Evolutionary conservation across 2,329 filamentous ascomycete species (phyloP), one percentile per base, ranked within the genome.

Genomic region (Beauveria bassiana): DNA sequence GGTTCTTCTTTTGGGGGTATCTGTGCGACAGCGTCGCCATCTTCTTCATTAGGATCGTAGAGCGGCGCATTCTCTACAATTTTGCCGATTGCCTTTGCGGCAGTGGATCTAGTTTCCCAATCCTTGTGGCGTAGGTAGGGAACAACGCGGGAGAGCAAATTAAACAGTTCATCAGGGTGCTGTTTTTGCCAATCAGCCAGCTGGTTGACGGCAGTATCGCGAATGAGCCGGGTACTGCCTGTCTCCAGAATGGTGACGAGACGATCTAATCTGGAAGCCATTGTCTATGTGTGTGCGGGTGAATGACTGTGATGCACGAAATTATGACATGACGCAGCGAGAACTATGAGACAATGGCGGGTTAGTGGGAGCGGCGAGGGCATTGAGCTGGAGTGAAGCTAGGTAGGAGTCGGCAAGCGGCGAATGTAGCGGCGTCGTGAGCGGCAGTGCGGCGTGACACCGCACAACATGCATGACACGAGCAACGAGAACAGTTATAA

Each of bases 181-280:
- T 95, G 90, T 73, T 97, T 98, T 76, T 99, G 96, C 75, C 96
- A 95, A 76, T 99, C 95, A 64, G 93, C 95, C 65, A 99, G 83
- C 77, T 99, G 95, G 71, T 96, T 92, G 64, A 96, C 95, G 65
- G 95, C 96, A 65, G 95, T 99, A 72, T 97, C 96, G 68, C 96
- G 88, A 72, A 99, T 98, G 67, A 99, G 82, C 72, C 89, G 88
- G 64, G 95, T 99, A 77, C 93, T 98, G 69, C 95, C 95, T 62
- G 95, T 98, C 82, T 99, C 95, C 69, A 99, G 87, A 73, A 99
- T 86, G 66, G 93, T 96, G 74, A 63, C 62, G 28, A 63, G 57
- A 62, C 59, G 45, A 57, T 63, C 62, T 57, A 63, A 47, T 58
- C 62, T 61, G 14, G 62, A 63, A 3, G 62, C 62, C 62, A 63